Evolutionary conservation across 164 flowering plant genomes (phyloP).

Genomic region (Vitis riparia): DNA sequence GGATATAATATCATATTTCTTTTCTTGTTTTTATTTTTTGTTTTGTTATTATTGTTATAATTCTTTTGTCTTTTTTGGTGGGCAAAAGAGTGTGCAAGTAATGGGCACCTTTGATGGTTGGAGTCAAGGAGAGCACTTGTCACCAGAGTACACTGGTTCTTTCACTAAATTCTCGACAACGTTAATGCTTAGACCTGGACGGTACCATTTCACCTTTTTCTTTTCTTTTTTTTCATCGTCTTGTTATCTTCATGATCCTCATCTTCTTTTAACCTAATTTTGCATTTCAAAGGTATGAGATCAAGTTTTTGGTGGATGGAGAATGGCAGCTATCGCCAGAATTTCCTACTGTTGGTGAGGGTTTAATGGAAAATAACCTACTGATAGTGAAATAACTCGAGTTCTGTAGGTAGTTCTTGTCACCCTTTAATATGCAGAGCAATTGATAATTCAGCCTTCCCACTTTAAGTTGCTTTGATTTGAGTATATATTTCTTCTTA

Average conservation of each 20-base stretch:
- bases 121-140: conserved; percentile 87
- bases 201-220: conserved; percentile 34
- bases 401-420: not conserved
- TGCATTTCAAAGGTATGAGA: conserved; percentile 59
- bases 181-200: conserved; percentile 85
- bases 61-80: no score
- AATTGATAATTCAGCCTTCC: no score
- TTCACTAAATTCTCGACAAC: conserved; percentile 70
- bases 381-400: conserved; percentile 60
- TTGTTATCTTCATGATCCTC: not conserved
- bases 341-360: conserved; percentile 76
- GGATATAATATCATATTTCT: no score
- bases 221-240: not conserved
- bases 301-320: conserved; percentile 93
- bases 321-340: conserved; percentile 91
- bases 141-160: conserved; percentile 78
- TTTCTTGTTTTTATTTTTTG: not conserved
- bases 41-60: not conserved
- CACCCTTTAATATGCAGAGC: not conserved
- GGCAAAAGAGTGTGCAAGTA: conserved; percentile 75
- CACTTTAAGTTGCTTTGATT: no score
- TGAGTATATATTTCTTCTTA: no score
- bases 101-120: conserved; percentile 96
- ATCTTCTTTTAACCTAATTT: not conserved
- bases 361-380: conserved; percentile 68